Evolutionary conservation across 352 stramenopile genomes (phyloP), one percentile per base, ranked within the genome.

Genomic region (Phytophthora constricta): DNA sequence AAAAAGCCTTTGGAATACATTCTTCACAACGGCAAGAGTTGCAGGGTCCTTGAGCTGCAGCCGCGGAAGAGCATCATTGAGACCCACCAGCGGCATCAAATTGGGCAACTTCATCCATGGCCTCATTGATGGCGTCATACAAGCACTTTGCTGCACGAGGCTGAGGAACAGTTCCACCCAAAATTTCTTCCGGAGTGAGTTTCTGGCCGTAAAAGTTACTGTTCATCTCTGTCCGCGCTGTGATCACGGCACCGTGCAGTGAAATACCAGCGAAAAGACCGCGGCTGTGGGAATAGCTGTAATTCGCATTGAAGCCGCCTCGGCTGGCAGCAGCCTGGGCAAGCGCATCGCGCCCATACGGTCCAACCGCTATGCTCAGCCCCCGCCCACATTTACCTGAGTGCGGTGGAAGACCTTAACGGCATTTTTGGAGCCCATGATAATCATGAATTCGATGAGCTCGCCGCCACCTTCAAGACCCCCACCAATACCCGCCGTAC

Each of bases 401-500:
- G 87, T 87, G 70, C 88, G 70, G 62, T 96, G 87, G 66, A 98
- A 96, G 10, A 98, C 81, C 62, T 97, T 89, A 16, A 99, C 92
- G 0, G 96, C 91, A 23, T 89, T 88, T 23, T 96, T 81, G 1
- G 87, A 98, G 70, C 97, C 97, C 26, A 98, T 80, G 39, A 99
- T 89, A 74, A 99, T 97, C 62, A 98, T 92, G 54, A 98, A 91
- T 79, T 99, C 94, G 11, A 96, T 92, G 14, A 98, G 73, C 72
- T 98, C 93, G 16, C 92, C 93, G 27, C 95, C 95, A 25, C 87
- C 79, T 57, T 98, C 78, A 3, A 94, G 86, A 28, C 95, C 94
- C 72, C 79, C 82, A 11, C 89, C 89, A 50, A 98, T 85, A 11
- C 95, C 94, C 0, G 86, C 87, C 0, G 92, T 95, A n/a, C 93